Conservation (phyloP, 179 eudicot species). For the Beta corolliflora region DNA sequence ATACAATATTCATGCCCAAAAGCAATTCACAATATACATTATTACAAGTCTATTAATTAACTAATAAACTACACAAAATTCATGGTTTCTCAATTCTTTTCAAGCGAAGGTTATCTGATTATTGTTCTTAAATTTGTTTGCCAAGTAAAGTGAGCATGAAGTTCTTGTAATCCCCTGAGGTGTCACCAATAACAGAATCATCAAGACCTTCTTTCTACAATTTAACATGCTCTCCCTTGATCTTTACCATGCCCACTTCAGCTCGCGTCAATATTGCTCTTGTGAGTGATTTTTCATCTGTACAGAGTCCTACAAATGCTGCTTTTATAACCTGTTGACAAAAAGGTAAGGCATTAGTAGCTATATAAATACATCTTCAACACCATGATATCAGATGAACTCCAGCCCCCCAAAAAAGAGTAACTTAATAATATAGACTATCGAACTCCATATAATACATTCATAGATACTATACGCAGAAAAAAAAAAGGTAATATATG, state of each 20-base stretch:
- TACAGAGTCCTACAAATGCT: conserved; percentile 63
- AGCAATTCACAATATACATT: too few species aligned
- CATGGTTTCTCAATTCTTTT: too few species aligned
- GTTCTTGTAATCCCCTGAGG: conserved; percentile 68
- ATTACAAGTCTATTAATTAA: too few species aligned
- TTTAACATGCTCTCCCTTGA: conserved; percentile 45
- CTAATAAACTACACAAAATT: too few species aligned
- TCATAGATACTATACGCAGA: too few species aligned
- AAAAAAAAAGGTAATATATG: too few species aligned
- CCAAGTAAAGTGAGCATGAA: conserved; percentile 77
- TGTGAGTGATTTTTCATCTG: conserved; percentile 79
- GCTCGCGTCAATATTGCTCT: conserved; percentile 77
- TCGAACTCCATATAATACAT: not conserved
- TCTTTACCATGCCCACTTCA: conserved; percentile 73
- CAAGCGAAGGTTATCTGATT: not conserved
- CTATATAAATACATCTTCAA: not conserved
- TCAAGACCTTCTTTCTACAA: conserved; percentile 51
- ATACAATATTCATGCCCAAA: too few species aligned
- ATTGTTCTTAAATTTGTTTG: conserved; percentile 10
- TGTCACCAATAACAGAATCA: conserved; percentile 66
- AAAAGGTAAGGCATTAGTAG: not conserved
- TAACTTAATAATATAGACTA: not conserved
- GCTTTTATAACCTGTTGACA: conserved; percentile 54
- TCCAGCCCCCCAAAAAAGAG: not conserved
- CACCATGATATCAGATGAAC: not conserved